Conservation (phyloP, 768 basidiomycete species). For the Strobilomyces echinocephalus region DNA sequence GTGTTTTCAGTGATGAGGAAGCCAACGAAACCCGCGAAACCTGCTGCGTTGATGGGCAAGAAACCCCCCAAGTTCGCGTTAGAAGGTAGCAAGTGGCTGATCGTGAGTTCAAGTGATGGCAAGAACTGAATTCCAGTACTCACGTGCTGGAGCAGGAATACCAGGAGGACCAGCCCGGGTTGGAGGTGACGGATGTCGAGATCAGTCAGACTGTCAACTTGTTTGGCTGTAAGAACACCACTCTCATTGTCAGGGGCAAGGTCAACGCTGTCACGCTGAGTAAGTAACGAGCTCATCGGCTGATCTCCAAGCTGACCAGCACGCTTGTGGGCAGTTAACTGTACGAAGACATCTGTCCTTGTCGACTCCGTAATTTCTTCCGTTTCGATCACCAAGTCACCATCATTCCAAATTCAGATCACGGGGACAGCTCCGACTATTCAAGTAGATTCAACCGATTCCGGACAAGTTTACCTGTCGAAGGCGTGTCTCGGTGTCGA, state of each 20-base stretch:
- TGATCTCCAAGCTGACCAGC: constrained; percentile 1
- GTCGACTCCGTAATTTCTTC: constrained; percentile 92
- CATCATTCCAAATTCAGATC: constrained; percentile 90
- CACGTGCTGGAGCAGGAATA: constrained; percentile 60
- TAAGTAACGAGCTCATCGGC: constrained; percentile 28
- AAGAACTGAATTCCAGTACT: not conserved
- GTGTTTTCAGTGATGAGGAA: constrained; percentile 43
- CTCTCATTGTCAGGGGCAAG: constrained; percentile 85
- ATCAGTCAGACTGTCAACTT: constrained; percentile 83
- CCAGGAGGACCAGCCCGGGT: constrained; percentile 71
- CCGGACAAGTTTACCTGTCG: constrained; percentile 91
- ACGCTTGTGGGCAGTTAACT: constrained; percentile 58
- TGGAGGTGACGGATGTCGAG: constrained; percentile 73
- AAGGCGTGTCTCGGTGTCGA: constrained; percentile 74
- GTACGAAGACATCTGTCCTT: constrained; percentile 80
- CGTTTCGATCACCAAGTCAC: constrained; percentile 83
- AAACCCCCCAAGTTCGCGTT: constrained; percentile 86
- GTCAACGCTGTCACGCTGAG: constrained; percentile 90
- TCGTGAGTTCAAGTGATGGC: constrained; percentile 48
- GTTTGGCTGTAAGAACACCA: constrained; percentile 84
- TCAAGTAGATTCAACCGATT: constrained; percentile 91
- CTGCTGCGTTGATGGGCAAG: constrained; percentile 77
- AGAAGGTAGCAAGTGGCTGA: constrained; percentile 91
- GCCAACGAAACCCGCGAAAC: constrained; percentile 80
- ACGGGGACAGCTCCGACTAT: constrained; percentile 88